Base-by-base conservation (phyloP, 805 yeast genomes). In the Lachancea sp. region DNA sequence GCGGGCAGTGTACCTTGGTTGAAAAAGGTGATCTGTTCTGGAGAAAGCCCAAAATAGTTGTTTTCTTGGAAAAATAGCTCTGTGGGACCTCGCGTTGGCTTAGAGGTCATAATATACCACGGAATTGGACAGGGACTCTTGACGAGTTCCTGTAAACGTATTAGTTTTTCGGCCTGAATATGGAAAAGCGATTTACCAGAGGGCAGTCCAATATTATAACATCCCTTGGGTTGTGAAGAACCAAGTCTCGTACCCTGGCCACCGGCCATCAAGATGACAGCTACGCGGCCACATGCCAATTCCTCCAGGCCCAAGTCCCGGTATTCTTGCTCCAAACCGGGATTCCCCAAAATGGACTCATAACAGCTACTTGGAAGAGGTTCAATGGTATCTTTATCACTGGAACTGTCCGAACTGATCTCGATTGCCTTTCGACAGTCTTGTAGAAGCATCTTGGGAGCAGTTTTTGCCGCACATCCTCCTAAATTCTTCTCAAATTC, bases 211-310 rank as follows among this genome's bases (percentile, higher is more conserved):
- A 92, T 80, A 59, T 90, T 77, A 58, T 77, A 92, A 63, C 97
- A 90, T 1, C 99, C 99, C 63, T 92, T 92, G 26, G 99, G 99
- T 19, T 69, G 77, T 3, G 78, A 67, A 1, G 96, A 87, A 1
- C 98, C 98, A 40, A 92, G 70, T 47, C 99, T 73, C 6, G 97
- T 84, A 23, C 99, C 99, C 63, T 92, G 98, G 36, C 99, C 99
- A 42, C 99, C 99, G 9, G 99, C 97, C 84, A 92, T 82, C 38
- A 92, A 69, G 31, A 92, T 70, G 4, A 92, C 90, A 24, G 87
- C 98, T 18, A 90, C 97, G 54, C 83, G 76, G 48, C 81, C 81
- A 11, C 68, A 61, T 13, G 75, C 61, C 40, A 92, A 80, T 22
- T 90, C 83, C 19, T 76, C 67, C 13, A 80, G 61, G 11, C 98